phyloP scores from a whole-genome alignment of 148 eudicot species.

The Selenicereus undatus region DNA sequence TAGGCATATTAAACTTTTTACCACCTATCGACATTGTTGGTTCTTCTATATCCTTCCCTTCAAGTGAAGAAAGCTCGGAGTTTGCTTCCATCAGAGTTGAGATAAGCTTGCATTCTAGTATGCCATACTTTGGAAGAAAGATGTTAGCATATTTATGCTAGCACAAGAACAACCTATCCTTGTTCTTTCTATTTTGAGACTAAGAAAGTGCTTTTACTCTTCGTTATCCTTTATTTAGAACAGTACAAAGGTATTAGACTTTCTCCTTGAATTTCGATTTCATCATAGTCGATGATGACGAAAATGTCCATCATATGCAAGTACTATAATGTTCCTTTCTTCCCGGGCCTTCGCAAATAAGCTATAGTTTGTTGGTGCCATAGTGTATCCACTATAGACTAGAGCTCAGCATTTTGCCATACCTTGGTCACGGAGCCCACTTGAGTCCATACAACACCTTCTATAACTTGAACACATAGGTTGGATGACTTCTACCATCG shows the following conservation, averaged over 20 bases:
- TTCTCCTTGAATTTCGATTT: conserved; percentile 3
- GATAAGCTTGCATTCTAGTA: conserved; percentile 14
- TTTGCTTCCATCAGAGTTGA: conserved; percentile 17
- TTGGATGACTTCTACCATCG: too few relatives aligned
- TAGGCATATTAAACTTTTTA: conserved; percentile 14
- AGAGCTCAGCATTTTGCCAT: conserved; percentile 20
- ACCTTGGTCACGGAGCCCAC: conserved; percentile 7
- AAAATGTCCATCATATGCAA: conserved; percentile 18
- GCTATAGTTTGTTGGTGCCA: conserved; percentile 11
- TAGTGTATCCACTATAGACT: background rate
- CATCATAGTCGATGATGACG: conserved; percentile 15
- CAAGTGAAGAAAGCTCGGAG: background rate
- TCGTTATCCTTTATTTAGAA: conserved; percentile 24
- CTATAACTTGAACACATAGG: too few relatives aligned
- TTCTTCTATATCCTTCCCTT: conserved; percentile 18
- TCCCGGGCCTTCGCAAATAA: conserved; percentile 6
- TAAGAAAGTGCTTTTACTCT: conserved; percentile 18
- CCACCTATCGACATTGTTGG: conserved; percentile 12
- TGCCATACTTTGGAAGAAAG: conserved; percentile 14
- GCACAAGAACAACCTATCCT: conserved; percentile 10
- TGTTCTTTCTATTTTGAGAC: conserved; percentile 14
- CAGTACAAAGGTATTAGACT: background rate
- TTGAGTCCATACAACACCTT: conserved; percentile 12
- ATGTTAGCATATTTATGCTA: conserved; percentile 17
- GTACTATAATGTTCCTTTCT: conserved; percentile 8